phyloP scores from a whole-genome alignment of 805 yeast species.

The Groenewaldozyma tartarivorans region DNA sequence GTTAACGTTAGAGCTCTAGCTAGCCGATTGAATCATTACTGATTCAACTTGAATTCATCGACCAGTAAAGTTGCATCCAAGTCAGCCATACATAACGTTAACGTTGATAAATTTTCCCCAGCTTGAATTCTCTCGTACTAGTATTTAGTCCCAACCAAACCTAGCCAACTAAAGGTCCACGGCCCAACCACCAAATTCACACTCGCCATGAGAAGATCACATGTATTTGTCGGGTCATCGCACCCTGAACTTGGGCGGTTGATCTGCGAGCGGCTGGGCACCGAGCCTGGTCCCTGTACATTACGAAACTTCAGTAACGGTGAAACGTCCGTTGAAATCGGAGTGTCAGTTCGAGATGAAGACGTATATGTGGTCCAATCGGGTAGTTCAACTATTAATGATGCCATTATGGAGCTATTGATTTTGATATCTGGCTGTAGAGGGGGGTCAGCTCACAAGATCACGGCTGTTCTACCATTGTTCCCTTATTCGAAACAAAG shows the following conservation, averaged over 20 bases:
- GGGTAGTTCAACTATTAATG: constrained; percentile 80
- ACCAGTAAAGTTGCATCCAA: no score
- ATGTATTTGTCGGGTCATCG: constrained; percentile 91
- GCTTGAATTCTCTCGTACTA: no score
- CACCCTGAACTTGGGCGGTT: constrained; percentile 90
- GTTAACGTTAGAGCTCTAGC: no score
- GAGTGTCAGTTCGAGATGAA: constrained; percentile 92
- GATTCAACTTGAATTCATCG: no score
- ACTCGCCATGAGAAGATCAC: constrained; percentile 82
- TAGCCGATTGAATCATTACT: no score
- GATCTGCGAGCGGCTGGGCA: constrained; percentile 85
- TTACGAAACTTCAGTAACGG: constrained; percentile 92
- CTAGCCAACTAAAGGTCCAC: no score
- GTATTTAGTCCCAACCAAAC: no score
- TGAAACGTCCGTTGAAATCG: constrained; percentile 93
- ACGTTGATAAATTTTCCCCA: no score
- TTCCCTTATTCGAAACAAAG: constrained; percentile 96
- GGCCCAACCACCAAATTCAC: no score
- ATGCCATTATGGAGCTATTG: constrained; percentile 91
- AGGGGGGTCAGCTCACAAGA: constrained; percentile 96
- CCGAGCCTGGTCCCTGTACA: constrained; percentile 87
- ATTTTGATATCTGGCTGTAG: constrained; percentile 91
- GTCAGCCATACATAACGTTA: no score
- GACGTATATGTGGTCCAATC: constrained; percentile 91
- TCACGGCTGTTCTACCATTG: constrained; percentile 94